Percentiles rank a stretch among this genome's conserved stretches.
phyloP scores from a whole-genome alignment of 1,284 basidiomycete species.

The Ustilago crameri region DNA sequence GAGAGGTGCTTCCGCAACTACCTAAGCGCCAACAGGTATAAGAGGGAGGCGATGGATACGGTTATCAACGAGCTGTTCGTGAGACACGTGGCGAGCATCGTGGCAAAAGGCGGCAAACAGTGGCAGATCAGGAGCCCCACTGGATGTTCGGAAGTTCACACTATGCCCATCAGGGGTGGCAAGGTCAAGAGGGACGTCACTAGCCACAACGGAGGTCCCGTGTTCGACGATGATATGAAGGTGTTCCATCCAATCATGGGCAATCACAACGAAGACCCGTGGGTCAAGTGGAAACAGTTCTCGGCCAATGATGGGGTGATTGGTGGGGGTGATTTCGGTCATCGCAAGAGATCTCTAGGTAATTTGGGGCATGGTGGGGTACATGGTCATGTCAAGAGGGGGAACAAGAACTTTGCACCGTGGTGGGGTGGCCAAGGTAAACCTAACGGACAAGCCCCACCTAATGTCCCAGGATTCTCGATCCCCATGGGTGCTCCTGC shows the following conservation, averaged over 20 bases:
- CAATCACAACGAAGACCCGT: constrained; percentile 25
- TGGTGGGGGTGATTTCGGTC: neutral
- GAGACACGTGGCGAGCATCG: constrained; percentile 8
- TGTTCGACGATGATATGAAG: constrained; percentile 16
- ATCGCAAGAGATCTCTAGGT: constrained; percentile 11
- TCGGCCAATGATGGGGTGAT: neutral
- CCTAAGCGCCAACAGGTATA: neutral
- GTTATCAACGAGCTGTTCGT: constrained; percentile 38
- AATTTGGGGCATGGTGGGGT: neutral
- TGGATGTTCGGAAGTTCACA: constrained; percentile 4
- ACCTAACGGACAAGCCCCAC: neutral
- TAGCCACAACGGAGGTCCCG: constrained; percentile 2
- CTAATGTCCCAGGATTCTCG: neutral
- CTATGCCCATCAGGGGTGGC: neutral
- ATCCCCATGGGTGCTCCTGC: neutral
- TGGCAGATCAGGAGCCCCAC: constrained; percentile 12
- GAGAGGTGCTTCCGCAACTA: constrained; percentile 8
- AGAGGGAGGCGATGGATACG: neutral
- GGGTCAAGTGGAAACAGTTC: constrained; percentile 5
- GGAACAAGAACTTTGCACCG: neutral
- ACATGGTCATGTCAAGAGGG: constrained; percentile 7
- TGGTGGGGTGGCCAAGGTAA: neutral
- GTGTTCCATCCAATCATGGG: constrained; percentile 22
- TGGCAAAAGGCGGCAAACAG: neutral
- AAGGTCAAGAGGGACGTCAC: neutral